Percentiles rank a stretch among this genome's conserved stretches.
These are phyloP conservation scores for Tolypocladium tropicale DNA, from an alignment of 2,329 filamentous ascomycete species.

Conservation along the genomic window DNA sequence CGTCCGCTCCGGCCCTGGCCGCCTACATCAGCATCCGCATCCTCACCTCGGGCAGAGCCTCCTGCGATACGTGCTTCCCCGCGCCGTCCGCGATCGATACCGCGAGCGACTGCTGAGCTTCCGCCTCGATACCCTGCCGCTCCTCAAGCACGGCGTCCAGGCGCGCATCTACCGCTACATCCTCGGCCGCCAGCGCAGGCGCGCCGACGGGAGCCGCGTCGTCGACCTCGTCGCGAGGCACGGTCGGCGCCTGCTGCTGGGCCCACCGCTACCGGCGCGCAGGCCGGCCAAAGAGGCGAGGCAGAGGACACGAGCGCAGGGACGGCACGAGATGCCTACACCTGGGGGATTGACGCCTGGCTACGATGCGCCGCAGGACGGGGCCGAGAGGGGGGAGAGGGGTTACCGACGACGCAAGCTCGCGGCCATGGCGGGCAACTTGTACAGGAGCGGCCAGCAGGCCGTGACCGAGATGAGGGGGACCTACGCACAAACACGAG, in stretches of 20 bases:
- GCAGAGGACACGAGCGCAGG: constrained; percentile 17
- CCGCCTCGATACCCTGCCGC: constrained; percentile 64
- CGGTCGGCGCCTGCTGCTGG: constrained; percentile 35
- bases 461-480: constrained; percentile 50
- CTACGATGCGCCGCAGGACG: constrained; percentile 17
- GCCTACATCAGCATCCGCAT: constrained; percentile 13
- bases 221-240: constrained; percentile 31
- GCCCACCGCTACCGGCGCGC: constrained; percentile 16
- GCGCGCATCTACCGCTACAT: constrained; percentile 68
- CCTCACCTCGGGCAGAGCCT: constrained; percentile 36
- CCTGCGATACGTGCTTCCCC: constrained; percentile 60
- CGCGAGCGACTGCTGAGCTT: constrained; percentile 58
- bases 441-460: constrained; percentile 46
- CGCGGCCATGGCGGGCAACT: constrained; percentile 49
- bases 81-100: constrained; percentile 48
- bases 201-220: constrained; percentile 35
- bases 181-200: constrained; percentile 50
- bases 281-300: constrained; percentile 19
- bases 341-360: constrained; percentile 12
- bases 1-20: constrained; percentile 15
- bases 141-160: constrained; percentile 61
- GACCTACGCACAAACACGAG: constrained; percentile 45
- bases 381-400: constrained; percentile 36
- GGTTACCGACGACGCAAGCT: constrained; percentile 71
- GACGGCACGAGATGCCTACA: constrained; percentile 18